Evolutionary conservation across 228 moss, liverwort and hornwort species (phyloP), one percentile per base, ranked within the genome.

Genomic region (Sphagnum magellanicum): DNA sequence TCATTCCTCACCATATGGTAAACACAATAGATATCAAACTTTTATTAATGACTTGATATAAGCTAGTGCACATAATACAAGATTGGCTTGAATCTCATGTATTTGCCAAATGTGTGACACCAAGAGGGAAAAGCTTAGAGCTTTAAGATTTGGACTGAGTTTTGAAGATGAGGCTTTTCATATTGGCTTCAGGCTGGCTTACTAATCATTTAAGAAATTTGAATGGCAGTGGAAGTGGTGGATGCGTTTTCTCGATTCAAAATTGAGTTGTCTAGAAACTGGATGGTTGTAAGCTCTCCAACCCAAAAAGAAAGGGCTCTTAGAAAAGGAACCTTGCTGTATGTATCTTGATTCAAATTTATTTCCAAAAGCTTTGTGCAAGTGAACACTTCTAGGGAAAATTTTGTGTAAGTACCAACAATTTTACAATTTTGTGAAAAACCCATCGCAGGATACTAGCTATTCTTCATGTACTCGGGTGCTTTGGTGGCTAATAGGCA

Each of bases 211-310:
- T 65, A 13, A 50, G 5, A 48, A 50, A 65, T 10, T 68, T 46
- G 53, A 48, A 52, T 70, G 61, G 71, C 82, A 86, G 86, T 82
- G 66, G 86, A 86, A 73, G 82, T 86, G 69, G 82, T 79, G 58
- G 61, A 32, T 61, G 79, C 79, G 5, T 86, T 86, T 77, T 77
- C 77, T 15, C 64, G 77, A 65, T 65, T 82, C 4, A 70, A 66
- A 32, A 71, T 86, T 63, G 61, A 59, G 11, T 67, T 86, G 79
- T 75, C 82, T 66, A 86, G 79, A 52, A 73, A 79, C 69, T 86
- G 86, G 86, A 79, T 71, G 17, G 75, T 77, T 77, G 86, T 86
- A 73, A 6, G 63, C 46, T 64, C 51, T 51, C 46, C 1, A 65
- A 13, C 64, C 49, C 10, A 32, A 47, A 46, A 48, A 16, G 4